A percentile compares a stretch with the other conserved stretches of the same genome.
Evolutionary conservation across 305 asterid genomes (phyloP).

Genomic region (Fraxinus albicans): DNA sequence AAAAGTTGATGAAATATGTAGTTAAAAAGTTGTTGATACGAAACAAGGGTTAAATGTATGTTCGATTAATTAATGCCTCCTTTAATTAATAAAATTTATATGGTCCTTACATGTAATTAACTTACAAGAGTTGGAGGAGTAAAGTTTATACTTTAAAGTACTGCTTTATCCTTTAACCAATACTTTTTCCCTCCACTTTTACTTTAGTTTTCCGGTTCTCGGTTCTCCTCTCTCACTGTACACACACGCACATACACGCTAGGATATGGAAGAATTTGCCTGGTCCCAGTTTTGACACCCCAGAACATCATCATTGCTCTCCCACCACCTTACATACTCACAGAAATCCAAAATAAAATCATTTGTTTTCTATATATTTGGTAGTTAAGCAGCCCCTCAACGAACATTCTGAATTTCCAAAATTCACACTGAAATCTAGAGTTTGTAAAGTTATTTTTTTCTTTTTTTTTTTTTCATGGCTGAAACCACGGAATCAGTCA

Average conservation of each 20-base stretch:
- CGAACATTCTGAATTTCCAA: conserved; percentile 28
- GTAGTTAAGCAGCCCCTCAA: background rate
- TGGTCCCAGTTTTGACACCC: conserved; percentile 34
- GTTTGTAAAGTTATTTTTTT: background rate
- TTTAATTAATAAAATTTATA: background rate
- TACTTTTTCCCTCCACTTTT: background rate
- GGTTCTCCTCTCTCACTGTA: conserved; percentile 18
- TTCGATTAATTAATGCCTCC: background rate
- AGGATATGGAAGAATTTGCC: conserved; percentile 4
- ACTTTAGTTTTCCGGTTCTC: conserved; percentile 25
- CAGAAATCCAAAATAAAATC: conserved; percentile 19
- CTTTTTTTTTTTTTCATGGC: conserved; percentile 31
- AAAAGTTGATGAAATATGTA: no score
- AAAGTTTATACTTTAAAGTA: background rate
- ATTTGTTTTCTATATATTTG: conserved; percentile 11
- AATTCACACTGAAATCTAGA: background rate
- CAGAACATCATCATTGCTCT: conserved; percentile 33
- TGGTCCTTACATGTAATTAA: background rate
- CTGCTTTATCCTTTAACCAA: background rate
- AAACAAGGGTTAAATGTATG: background rate
- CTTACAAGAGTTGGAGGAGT: background rate
- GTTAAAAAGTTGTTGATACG: no score
- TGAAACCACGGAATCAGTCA: conserved; percentile 41
- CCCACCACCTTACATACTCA: conserved; percentile 2
- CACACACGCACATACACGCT: background rate